Evolutionary conservation across 2,329 filamentous ascomycete genomes (phyloP).

Genomic region (Fusarium xylarioides): DNA sequence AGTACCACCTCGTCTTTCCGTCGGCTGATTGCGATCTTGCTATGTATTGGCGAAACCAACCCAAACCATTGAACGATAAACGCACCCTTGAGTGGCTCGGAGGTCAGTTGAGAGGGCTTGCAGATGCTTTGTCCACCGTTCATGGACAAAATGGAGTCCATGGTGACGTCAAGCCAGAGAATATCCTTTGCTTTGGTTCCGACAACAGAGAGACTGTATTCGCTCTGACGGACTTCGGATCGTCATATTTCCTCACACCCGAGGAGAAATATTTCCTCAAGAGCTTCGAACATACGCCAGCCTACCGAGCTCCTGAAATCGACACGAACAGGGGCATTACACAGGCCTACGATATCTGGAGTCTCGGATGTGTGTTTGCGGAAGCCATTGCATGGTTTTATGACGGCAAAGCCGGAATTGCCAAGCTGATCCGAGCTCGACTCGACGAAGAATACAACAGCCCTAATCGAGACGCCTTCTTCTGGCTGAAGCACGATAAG

Average conservation of each 20-base stretch:
- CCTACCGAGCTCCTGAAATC: not conserved
- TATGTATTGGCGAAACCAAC: too few species aligned
- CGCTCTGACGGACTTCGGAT: not conserved
- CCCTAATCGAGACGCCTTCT: not conserved
- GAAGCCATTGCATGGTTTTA: not conserved
- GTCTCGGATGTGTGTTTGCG: not conserved
- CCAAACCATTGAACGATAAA: too few species aligned
- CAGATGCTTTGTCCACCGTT: rapidly evolving
- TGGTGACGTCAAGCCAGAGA: not conserved
- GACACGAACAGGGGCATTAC: not conserved
- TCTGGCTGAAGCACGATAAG: rapidly evolving
- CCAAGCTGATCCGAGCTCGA: rapidly evolving
- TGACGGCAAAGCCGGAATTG: rapidly evolving
- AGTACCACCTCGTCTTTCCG: not conserved
- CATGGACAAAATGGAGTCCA: not conserved
- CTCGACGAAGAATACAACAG: not conserved
- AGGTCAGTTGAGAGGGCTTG: not conserved
- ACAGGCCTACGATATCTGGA: not conserved
- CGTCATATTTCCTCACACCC: rapidly evolving
- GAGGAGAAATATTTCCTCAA: rapidly evolving
- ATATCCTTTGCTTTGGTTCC: not conserved
- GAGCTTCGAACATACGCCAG: not conserved
- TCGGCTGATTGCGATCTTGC: too few species aligned
- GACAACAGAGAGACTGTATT: rapidly evolving
- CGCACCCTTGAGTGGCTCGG: not conserved